phyloP scores from a whole-genome alignment of 2,329 filamentous ascomycete genomes.

The Lecanicillium sp. region DNA sequence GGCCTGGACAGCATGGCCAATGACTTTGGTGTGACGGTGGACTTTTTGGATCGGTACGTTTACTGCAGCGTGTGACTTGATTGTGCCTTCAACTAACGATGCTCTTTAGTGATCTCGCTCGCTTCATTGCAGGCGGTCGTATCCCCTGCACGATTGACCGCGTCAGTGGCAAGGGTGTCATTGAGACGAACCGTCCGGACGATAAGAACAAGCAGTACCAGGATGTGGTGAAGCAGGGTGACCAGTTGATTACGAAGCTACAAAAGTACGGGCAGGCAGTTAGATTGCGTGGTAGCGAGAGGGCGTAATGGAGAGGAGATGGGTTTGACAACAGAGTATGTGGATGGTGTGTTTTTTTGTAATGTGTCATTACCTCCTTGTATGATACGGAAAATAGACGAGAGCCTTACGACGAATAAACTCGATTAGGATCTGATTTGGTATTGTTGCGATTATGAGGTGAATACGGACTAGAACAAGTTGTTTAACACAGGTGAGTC shows the following conservation, averaged over 20 bases:
- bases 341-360: slow-evolving; percentile 3
- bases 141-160: slow-evolving; percentile 97
- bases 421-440: neutral
- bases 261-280: slow-evolving; percentile 99
- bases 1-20: slow-evolving; percentile 95
- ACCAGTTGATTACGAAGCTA: slow-evolving; percentile 95
- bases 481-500: too few relatives aligned
- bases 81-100: neutral
- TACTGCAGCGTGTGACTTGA: neutral
- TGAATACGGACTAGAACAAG: too few relatives aligned
- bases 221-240: slow-evolving; percentile 94
- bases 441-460: too few relatives aligned
- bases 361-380: slow-evolving; percentile 7
- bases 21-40: slow-evolving; percentile 93
- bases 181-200: slow-evolving; percentile 95
- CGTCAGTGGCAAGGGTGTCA: slow-evolving; percentile 90
- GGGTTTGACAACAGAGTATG: neutral
- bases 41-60: slow-evolving; percentile 85
- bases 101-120: slow-evolving; percentile 69
- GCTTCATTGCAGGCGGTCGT: slow-evolving; percentile 90
- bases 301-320: slow-evolving; percentile 48
- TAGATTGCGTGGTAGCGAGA: slow-evolving; percentile 85
- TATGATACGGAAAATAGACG: slow-evolving; percentile 8
- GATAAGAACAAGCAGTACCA: slow-evolving; percentile 99
- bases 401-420: slow-evolving; percentile 5